phyloP scores from a whole-genome alignment of 352 stramenopile species.

The Globisporangium cederbergense region DNA sequence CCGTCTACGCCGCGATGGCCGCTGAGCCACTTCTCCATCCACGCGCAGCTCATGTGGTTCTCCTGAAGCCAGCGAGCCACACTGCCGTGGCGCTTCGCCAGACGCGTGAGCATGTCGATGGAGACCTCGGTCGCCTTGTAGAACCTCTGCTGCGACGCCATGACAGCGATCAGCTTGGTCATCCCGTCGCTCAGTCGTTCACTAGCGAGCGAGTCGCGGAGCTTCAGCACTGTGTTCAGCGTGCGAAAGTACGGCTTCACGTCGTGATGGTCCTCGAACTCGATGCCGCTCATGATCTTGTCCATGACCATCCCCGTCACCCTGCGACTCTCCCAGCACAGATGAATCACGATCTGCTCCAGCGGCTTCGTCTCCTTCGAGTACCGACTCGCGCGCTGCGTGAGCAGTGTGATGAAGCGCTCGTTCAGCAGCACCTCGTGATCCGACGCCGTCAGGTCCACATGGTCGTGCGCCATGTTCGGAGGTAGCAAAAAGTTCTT shows the following conservation, averaged over 20 bases:
- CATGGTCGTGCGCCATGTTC: constrained; percentile 69
- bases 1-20: constrained; percentile 61
- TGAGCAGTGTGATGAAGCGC: constrained; percentile 72
- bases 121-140: constrained; percentile 86
- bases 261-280: constrained; percentile 79
- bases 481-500: constrained; percentile 34
- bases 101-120: constrained; percentile 81
- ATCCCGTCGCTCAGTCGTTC: constrained; percentile 69
- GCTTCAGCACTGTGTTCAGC: constrained; percentile 76
- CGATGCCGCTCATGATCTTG: constrained; percentile 69
- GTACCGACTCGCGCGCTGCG: constrained; percentile 69
- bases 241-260: constrained; percentile 88
- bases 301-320: constrained; percentile 59
- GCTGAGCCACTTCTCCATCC: constrained; percentile 84
- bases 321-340: constrained; percentile 75
- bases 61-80: constrained; percentile 66
- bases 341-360: constrained; percentile 70
- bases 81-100: constrained; percentile 70
- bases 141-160: constrained; percentile 83
- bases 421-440: constrained; percentile 70
- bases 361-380: constrained; percentile 78
- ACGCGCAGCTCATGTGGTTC: constrained; percentile 61
- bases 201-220: constrained; percentile 59
- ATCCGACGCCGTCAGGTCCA: constrained; percentile 56
- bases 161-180: constrained; percentile 67